phyloP scores from a whole-genome alignment of 768 basidiomycete genomes.

The Lentinula boryana region DNA sequence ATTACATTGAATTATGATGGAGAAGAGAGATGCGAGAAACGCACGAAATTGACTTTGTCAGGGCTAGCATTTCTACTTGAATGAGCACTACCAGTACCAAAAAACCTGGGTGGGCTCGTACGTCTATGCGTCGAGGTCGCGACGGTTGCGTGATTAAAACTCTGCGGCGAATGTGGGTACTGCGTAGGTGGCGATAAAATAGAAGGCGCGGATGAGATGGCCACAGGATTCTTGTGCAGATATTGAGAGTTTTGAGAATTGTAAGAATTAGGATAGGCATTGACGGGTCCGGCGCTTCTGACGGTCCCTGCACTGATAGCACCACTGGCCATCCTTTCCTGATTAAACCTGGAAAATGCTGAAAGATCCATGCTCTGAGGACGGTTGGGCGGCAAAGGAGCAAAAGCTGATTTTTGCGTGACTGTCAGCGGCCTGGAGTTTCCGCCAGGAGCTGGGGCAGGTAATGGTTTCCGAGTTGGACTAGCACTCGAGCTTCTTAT shows the following conservation, averaged over 20 bases:
- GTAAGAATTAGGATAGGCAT: neutral
- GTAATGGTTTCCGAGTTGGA: neutral
- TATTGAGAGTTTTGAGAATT: neutral
- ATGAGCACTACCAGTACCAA: neutral
- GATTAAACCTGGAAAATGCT: conserved; percentile 3
- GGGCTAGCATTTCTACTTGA: neutral
- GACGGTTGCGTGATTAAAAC: neutral
- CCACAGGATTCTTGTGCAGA: neutral
- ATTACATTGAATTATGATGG: neutral
- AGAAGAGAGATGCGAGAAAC: neutral
- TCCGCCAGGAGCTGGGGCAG: neutral
- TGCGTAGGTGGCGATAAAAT: neutral
- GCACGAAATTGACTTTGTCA: neutral
- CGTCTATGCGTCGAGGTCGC: neutral
- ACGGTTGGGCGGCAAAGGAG: neutral
- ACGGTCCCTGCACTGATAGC: neutral
- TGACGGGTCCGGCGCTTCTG: neutral
- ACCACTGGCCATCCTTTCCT: conserved; percentile 4
- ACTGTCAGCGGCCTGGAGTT: neutral
- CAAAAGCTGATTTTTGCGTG: neutral
- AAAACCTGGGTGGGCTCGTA: neutral
- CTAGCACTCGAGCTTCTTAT: neutral
- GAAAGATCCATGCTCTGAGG: conserved; percentile 1
- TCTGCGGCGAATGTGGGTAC: neutral
- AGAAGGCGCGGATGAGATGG: neutral